Percentiles rank a stretch among this genome's conserved stretches.
Evolutionary conservation across 2,329 filamentous ascomycete genomes (phyloP).

Genomic region (Camptophora hylomeconis): DNA sequence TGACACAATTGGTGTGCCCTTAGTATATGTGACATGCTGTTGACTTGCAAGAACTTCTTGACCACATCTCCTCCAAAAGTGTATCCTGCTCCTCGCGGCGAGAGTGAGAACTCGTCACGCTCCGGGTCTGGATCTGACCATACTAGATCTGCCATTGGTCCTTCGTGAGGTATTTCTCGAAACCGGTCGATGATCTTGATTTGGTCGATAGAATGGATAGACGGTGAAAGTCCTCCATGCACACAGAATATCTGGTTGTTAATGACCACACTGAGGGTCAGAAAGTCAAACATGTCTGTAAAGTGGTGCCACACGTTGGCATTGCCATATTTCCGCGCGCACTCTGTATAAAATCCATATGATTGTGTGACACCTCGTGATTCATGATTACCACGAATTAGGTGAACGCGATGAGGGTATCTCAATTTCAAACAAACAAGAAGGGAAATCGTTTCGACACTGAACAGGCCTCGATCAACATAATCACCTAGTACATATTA

Average conservation of each 20-base stretch:
- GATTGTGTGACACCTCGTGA: constrained; percentile 95
- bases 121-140: constrained; percentile 99
- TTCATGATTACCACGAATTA: constrained; percentile 97
- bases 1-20: constrained; percentile 97
- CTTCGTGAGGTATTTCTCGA: constrained; percentile 95
- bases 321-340: constrained; percentile 94
- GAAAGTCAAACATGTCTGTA: constrained; percentile 98
- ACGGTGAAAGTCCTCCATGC: constrained; percentile 78
- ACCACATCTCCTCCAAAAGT: constrained; percentile 97
- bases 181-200: constrained; percentile 99
- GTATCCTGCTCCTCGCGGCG: constrained; percentile 85
- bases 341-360: constrained; percentile 98
- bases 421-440: constrained; percentile 94
- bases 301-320: constrained; percentile 99
- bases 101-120: constrained; percentile 89
- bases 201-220: constrained; percentile 96
- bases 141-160: constrained; percentile 97
- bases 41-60: constrained; percentile 94
- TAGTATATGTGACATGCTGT: constrained; percentile 93
- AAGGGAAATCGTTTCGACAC: constrained; percentile 94
- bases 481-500: constrained; percentile 59
- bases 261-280: constrained; percentile 93
- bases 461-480: constrained; percentile 95
- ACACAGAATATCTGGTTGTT: constrained; percentile 99
- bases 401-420: constrained; percentile 87